These are phyloP conservation scores for Erysimum cheiranthoides DNA, from an alignment of 345 rosid genomes.

Conservation along the genomic window DNA sequence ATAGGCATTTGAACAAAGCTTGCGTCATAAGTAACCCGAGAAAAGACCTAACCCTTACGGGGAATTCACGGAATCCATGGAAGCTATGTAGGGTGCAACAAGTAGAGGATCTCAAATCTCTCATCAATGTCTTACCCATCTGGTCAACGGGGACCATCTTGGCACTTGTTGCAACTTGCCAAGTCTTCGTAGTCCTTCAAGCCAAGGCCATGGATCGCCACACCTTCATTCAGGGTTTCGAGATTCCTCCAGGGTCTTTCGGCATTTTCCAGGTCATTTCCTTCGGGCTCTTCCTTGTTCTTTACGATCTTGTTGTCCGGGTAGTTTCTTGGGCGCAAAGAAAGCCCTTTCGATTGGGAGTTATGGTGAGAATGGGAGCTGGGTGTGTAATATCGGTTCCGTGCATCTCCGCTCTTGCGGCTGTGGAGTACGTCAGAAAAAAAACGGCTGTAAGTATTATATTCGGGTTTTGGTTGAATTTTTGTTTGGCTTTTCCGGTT, in stretches of 20 bases:
- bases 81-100: constrained; percentile 62
- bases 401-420: constrained; percentile 47
- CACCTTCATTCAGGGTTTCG: constrained; percentile 48
- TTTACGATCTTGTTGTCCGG: constrained; percentile 56
- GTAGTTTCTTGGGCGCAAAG: constrained; percentile 47
- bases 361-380: constrained; percentile 59
- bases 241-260: constrained; percentile 64
- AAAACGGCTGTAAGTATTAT: constrained; percentile 32
- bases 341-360: constrained; percentile 45
- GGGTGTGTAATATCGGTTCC: constrained; percentile 46
- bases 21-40: constrained; percentile 49
- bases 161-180: constrained; percentile 45
- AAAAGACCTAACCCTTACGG: constrained; percentile 47
- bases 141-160: constrained; percentile 64
- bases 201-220: constrained; percentile 61
- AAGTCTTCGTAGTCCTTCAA: constrained; percentile 52
- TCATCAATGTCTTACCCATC: constrained; percentile 54
- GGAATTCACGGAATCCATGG: constrained; percentile 51
- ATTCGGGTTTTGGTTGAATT: background rate
- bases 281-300: constrained; percentile 46
- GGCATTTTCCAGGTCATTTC: constrained; percentile 48
- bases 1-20: constrained; percentile 64
- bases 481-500: background rate
- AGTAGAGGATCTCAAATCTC: constrained; percentile 67
- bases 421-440: constrained; percentile 52